A percentile compares a stretch with the other conserved stretches of the same genome.
phyloP scores from a whole-genome alignment of 495 filamentous ascomycete species.

The Annulohypoxylon stygium region DNA sequence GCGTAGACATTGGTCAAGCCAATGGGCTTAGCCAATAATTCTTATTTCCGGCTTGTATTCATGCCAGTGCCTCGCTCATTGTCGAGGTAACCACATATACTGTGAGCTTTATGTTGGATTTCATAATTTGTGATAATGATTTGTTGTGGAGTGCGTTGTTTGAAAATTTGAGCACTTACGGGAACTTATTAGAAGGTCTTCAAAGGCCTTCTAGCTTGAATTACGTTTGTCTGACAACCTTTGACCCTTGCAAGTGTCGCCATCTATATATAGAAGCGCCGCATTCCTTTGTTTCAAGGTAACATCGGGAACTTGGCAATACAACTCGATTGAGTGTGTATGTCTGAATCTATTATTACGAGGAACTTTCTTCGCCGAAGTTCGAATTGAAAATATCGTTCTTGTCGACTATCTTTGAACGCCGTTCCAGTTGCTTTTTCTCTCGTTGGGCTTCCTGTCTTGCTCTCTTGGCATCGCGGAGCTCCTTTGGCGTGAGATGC shows the following conservation, averaged over 20 bases:
- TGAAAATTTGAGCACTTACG: neutral
- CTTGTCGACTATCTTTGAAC: neutral
- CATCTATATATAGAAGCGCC: neutral
- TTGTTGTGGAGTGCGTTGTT: neutral
- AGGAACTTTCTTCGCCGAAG: neutral
- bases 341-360: neutral
- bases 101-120: slow-evolving; percentile 37
- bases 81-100: slow-evolving; percentile 32
- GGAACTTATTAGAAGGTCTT: neutral
- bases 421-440: neutral
- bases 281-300: neutral
- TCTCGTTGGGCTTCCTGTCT: slow-evolving; percentile 1
- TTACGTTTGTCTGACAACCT: neutral
- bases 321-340: neutral
- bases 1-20: slow-evolving; percentile 30
- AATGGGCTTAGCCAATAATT: neutral
- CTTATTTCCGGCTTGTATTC: neutral
- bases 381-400: neutral
- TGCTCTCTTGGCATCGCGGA: neutral
- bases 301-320: neutral
- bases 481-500: neutral
- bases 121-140: slow-evolving; percentile 18
- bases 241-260: neutral
- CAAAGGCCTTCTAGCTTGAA: neutral
- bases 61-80: slow-evolving; percentile 36